Base-by-base conservation (phyloP, 176 grass and related monocot genomes). In the Ensete glaucum region DNA sequence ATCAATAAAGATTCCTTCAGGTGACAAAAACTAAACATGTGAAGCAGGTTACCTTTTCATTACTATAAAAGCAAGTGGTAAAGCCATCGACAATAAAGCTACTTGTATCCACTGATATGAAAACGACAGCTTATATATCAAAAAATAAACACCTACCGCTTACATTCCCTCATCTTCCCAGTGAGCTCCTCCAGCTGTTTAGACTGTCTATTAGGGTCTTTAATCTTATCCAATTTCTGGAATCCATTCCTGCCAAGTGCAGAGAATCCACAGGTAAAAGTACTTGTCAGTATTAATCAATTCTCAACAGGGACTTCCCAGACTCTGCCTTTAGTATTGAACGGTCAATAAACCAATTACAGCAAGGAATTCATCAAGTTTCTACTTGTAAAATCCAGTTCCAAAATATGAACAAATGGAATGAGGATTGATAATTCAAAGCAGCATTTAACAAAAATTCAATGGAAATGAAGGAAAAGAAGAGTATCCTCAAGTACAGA, bases 141-240 rank as follows among this genome's bases (percentile, higher is more conserved):
- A 43, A 43, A 43, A 6, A 43, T 43, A 43, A 43, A 43, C 12
- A 75, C 84, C 16, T 82, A 95, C 96, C 84, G 84, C 81, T 99
- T 95, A 74, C 96, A 99, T 79, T 99, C 91, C 78, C 83, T 89
- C 96, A 99, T 99, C 80, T 91, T 99, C 53, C 65, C 91, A 50
- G 91, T 95, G 81, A 95, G 96, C 84, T 99, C 88, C 50, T 99
- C 96, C 72, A 95, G 77, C 78, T 95, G 86, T 58, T 91, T 91
- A 79, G 91, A 87, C 78, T 95, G 96, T 83, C 96, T 94, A 78
- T 85, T 99, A 23, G 86, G 50, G 76, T 99, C 96, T 86, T 90
- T 99, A 76, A 99, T 91, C 86, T 99, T 99, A 77, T 95, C 96
- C 66, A 99, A 83, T 80, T 99, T 99, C 81, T 91, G 91, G 87